Evolutionary conservation across 192 early-diverging fungal species (phyloP).

Genomic region (Umbelopsis sp.): DNA sequence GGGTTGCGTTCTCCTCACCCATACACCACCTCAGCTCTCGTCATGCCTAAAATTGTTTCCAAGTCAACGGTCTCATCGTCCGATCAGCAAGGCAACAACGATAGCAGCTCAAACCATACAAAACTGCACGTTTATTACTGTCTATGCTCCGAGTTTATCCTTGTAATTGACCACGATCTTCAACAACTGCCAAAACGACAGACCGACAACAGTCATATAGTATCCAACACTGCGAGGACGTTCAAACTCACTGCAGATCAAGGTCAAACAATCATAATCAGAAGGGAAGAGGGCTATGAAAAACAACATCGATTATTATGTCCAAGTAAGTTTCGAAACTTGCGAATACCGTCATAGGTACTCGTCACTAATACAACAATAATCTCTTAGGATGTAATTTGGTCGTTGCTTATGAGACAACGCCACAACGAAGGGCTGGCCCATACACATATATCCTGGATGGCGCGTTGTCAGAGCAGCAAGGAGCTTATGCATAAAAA

Average conservation of each 20-base stretch:
- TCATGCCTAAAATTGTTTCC: slow-evolving; percentile 65
- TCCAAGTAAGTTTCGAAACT: slow-evolving; percentile 30
- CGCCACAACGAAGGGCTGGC: slow-evolving; percentile 48
- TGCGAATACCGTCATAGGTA: too few species aligned
- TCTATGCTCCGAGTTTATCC: slow-evolving; percentile 62
- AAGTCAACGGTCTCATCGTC: slow-evolving; percentile 61
- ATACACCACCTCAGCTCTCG: neutral
- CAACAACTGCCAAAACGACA: slow-evolving; percentile 50
- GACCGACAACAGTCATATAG: slow-evolving; percentile 52
- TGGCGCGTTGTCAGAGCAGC: slow-evolving; percentile 55
- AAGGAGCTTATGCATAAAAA: slow-evolving; percentile 34
- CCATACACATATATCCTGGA: slow-evolving; percentile 61
- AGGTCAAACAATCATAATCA: slow-evolving; percentile 41
- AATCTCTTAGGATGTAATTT: slow-evolving; percentile 49
- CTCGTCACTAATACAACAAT: slow-evolving; percentile 22
- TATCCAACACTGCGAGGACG: slow-evolving; percentile 52
- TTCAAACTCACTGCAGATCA: slow-evolving; percentile 56
- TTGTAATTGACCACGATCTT: slow-evolving; percentile 58
- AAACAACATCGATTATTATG: slow-evolving; percentile 39
- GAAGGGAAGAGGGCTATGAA: slow-evolving; percentile 46
- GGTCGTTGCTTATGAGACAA: slow-evolving; percentile 59
- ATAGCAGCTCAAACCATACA: slow-evolving; percentile 21
- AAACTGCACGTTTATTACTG: slow-evolving; percentile 61
- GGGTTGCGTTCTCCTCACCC: neutral
- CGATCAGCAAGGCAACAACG: slow-evolving; percentile 44